Evolutionary conservation across 106 monocot species (phyloP).

Genomic region (Narthecium ossifragum): DNA sequence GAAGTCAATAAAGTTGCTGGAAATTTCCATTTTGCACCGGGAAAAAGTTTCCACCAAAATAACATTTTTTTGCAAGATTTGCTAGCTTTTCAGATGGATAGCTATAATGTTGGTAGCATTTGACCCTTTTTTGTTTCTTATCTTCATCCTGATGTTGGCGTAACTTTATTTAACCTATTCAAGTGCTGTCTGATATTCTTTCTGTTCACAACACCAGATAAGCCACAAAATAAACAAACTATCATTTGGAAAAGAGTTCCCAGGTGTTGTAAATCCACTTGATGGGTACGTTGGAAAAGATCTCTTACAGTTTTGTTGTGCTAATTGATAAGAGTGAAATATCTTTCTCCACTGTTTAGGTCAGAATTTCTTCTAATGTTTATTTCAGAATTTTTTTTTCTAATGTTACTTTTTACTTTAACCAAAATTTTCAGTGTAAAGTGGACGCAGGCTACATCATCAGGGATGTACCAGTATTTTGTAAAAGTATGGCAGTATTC

Average conservation of each 20-base stretch:
- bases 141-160: background rate
- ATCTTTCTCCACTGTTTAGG: too few relatives aligned
- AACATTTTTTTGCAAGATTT: conserved; percentile 55
- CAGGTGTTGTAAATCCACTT: conserved; percentile 96
- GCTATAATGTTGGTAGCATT: conserved; percentile 50
- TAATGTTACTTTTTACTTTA: background rate
- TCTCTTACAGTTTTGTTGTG: background rate
- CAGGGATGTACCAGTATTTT: conserved; percentile 90
- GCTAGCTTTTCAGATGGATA: conserved; percentile 55
- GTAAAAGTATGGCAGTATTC: conserved; percentile 49
- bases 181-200: conserved; percentile 1
- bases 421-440: conserved; percentile 35
- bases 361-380: too few relatives aligned
- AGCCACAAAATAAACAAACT: conserved; percentile 95
- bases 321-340: background rate
- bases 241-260: conserved; percentile 89
- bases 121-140: background rate
- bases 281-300: conserved; percentile 54
- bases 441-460: conserved; percentile 55
- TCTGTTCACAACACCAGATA: conserved; percentile 40
- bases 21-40: conserved; percentile 96
- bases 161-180: background rate
- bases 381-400: too few relatives aligned
- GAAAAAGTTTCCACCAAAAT: conserved; percentile 74
- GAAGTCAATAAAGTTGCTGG: conserved; percentile 99